Percentiles rank a stretch among this genome's conserved stretches.
phyloP scores from a whole-genome alignment of 208 protist genomes.

The Wallacemonas sp. region DNA sequence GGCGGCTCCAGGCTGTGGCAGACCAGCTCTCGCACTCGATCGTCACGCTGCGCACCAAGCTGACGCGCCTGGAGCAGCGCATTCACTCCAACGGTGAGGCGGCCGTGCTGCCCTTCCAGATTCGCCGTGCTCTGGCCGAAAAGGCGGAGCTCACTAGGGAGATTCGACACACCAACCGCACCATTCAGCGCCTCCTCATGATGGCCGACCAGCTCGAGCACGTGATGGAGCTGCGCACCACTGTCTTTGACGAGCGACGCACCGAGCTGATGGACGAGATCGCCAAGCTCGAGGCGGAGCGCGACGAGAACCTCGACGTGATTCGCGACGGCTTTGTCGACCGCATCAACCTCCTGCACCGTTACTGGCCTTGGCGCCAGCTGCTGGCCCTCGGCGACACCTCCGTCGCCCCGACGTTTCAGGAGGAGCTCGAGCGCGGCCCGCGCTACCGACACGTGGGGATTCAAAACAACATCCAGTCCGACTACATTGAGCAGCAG shows the following conservation, averaged over 20 bases:
- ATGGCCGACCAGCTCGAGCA: constrained; percentile 61
- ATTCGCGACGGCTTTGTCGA: constrained; percentile 71
- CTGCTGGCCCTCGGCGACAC: constrained; percentile 80
- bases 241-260: constrained; percentile 26
- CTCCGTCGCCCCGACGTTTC: constrained; percentile 72
- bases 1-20: constrained; percentile 50
- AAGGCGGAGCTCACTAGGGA: constrained; percentile 56
- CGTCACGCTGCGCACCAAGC: constrained; percentile 40
- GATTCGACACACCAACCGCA: constrained; percentile 51
- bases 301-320: constrained; percentile 33
- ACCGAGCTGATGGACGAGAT: constrained; percentile 50
- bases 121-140: constrained; percentile 54
- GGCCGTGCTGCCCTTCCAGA: constrained; percentile 59
- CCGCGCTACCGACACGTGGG: constrained; percentile 81
- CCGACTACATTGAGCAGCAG: constrained; percentile 77
- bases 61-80: constrained; percentile 51
- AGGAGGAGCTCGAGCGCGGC: constrained; percentile 77
- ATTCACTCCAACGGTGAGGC: constrained; percentile 24
- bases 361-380: constrained; percentile 89
- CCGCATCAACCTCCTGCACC: constrained; percentile 79
- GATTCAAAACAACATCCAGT: constrained; percentile 84
- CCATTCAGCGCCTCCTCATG: constrained; percentile 43
- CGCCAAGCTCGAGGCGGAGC: constrained; percentile 31
- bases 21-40: constrained; percentile 62
- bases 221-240: constrained; percentile 39